Base-by-base conservation (phyloP, 2,329 filamentous ascomycete species). In the Aspergillus niger region DNA sequence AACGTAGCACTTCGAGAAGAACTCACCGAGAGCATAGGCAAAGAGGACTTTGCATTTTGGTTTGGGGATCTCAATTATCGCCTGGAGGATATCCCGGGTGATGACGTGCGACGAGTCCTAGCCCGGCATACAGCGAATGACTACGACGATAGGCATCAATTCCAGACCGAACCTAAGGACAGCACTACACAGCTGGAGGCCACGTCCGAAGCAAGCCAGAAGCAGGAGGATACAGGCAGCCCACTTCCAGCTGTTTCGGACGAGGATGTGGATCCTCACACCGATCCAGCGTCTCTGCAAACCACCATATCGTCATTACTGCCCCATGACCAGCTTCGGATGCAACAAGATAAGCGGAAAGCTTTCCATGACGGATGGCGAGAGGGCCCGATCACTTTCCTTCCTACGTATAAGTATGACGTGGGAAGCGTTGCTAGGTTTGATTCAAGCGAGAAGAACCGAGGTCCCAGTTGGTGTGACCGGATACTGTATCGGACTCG, bases 401-500 rank as follows among this genome's bases (percentile, higher is more conserved):
- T 98, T 15, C 95, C 95, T 1, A 96, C 95, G 0, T 99, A 99
- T 77, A 99, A 99, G 75, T 99, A 99, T 68, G 96, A 99, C 70
- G 83, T 97, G 28, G 95, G 95, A n/a, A 96, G 90, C 30, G 86
- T 97, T 32, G 91, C 91, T 2, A 85, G 92, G 30, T 99, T 97
- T 73, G 96, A 99, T 77, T 92, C 93, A 0, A 97, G 93, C 66
- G 95, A 98, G 73, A 99, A 99, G 79, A 89, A 89, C 65, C 86
- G 96, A 56, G 90, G 91, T 2, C 95, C 95, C 2, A 97, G 92
- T 72, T 99, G 95, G 94, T 99, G 95, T 74, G 95, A 99, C 77
- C 89, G 95, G 15, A 93, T 99, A 49, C 77, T 99, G 0, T 99
- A 88, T 74, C 85, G 94, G 7, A 95, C 92, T 2, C 86, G 89